Conservation (phyloP, 129 eudicot species). For the Saussurea involucrata region DNA sequence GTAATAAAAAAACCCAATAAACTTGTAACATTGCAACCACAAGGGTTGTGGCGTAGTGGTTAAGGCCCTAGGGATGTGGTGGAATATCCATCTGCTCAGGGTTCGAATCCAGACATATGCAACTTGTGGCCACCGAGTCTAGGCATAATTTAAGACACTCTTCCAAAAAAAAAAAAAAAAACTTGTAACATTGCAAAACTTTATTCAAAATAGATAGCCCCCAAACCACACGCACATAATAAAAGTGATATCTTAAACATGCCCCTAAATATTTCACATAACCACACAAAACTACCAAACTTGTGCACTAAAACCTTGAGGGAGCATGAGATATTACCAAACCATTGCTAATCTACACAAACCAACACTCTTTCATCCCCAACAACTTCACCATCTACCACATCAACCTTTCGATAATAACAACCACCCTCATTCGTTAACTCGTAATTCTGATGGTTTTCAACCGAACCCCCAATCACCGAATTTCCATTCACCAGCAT, state of each 20-base stretch:
- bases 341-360: conserved; percentile 16
- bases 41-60: too few species aligned
- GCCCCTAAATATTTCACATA: not conserved
- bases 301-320: not conserved
- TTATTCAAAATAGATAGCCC: not conserved
- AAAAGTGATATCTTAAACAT: not conserved
- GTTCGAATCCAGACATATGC: too few species aligned
- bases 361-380: conserved; percentile 17
- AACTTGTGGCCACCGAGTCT: too few species aligned
- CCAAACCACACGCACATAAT: not conserved
- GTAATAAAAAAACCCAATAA: too few species aligned
- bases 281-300: not conserved
- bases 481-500: conserved; percentile 50
- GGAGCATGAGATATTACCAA: not conserved
- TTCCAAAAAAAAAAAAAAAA: not conserved
- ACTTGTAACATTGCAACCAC: too few species aligned
- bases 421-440: conserved; percentile 35
- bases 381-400: conserved; percentile 33
- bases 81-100: too few species aligned
- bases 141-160: too few species aligned
- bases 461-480: conserved; percentile 49
- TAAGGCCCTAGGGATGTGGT: too few species aligned
- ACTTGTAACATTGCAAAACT: not conserved
- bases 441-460: conserved; percentile 32
- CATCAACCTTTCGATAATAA: conserved; percentile 35